Conservation (phyloP, 208 protist genomes). For the Crithidia sp. region DNA sequence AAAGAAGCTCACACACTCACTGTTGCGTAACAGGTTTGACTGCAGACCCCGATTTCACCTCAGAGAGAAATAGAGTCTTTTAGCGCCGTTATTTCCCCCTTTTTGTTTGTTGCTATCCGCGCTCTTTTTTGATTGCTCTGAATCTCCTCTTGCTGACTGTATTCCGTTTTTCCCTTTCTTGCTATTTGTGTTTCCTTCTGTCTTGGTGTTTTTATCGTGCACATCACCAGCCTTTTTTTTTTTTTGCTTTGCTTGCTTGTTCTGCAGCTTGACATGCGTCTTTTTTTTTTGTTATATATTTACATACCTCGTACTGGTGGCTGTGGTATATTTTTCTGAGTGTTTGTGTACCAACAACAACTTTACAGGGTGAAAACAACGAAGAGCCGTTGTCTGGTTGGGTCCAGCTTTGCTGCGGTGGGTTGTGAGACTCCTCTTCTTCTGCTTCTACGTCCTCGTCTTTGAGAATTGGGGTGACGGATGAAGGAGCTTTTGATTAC, state of each 20-base stretch:
- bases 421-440: too few relatives aligned
- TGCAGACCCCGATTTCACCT: too few relatives aligned
- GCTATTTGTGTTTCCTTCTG: background rate
- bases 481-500: too few relatives aligned
- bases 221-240: background rate
- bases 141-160: background rate
- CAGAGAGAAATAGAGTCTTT: background rate
- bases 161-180: background rate
- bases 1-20: too few relatives aligned
- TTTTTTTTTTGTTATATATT: constrained; percentile 10
- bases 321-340: too few relatives aligned
- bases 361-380: too few relatives aligned
- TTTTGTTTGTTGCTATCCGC: background rate
- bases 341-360: too few relatives aligned
- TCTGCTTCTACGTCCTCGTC: too few relatives aligned
- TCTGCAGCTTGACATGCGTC: background rate
- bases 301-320: background rate
- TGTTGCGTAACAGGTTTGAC: too few relatives aligned
- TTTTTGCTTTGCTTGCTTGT: background rate
- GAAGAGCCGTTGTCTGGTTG: too few relatives aligned
- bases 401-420: too few relatives aligned
- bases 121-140: background rate
- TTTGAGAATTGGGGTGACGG: too few relatives aligned
- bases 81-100: constrained; percentile 19
- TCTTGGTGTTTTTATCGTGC: background rate